Evolutionary conservation across 139 green algal species (phyloP).

Genomic region (Penium margaritaceum): DNA sequence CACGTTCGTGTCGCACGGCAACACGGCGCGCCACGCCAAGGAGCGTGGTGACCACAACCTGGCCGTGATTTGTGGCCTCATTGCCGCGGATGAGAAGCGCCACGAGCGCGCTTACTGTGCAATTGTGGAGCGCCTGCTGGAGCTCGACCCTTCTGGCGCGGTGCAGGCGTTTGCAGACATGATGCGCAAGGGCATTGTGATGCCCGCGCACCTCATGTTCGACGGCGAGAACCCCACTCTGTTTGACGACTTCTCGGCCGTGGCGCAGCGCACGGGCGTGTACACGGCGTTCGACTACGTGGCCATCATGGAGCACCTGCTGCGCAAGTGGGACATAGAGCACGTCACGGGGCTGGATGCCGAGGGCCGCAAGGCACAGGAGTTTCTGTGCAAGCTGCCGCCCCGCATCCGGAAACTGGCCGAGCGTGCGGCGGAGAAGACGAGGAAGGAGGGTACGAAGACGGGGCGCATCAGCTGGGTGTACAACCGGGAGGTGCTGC

Average conservation of each 20-base stretch:
- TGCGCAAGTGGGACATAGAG: conserved; percentile 70
- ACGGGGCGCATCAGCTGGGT: conserved; percentile 78
- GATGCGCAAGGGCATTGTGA: conserved; percentile 98
- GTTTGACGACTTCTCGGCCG: conserved; percentile 76
- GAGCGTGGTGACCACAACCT: conserved; percentile 80
- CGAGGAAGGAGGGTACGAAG: conserved; percentile 54
- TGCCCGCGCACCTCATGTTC: conserved; percentile 94
- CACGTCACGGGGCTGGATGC: conserved; percentile 51
- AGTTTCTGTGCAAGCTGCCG: conserved; percentile 64
- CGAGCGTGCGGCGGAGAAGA: conserved; percentile 64
- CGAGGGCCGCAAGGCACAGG: conserved; percentile 52
- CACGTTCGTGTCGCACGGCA: conserved; percentile 93
- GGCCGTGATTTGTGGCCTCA: conserved; percentile 79
- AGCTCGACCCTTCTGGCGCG: conserved; percentile 73
- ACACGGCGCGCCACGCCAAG: conserved; percentile 80
- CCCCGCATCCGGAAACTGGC: conserved; percentile 75
- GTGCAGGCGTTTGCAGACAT: conserved; percentile 93
- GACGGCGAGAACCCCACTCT: conserved; percentile 68
- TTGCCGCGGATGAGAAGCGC: conserved; percentile 86
- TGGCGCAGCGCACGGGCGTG: conserved; percentile 74
- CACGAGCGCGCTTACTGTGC: conserved; percentile 87
- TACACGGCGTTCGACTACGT: conserved; percentile 81
- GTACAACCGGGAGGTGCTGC: conserved; percentile 68
- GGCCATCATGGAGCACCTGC: conserved; percentile 89
- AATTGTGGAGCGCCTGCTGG: conserved; percentile 85